phyloP scores from a whole-genome alignment of 352 stramenopile genomes.

The Phytophthora parvispora region DNA sequence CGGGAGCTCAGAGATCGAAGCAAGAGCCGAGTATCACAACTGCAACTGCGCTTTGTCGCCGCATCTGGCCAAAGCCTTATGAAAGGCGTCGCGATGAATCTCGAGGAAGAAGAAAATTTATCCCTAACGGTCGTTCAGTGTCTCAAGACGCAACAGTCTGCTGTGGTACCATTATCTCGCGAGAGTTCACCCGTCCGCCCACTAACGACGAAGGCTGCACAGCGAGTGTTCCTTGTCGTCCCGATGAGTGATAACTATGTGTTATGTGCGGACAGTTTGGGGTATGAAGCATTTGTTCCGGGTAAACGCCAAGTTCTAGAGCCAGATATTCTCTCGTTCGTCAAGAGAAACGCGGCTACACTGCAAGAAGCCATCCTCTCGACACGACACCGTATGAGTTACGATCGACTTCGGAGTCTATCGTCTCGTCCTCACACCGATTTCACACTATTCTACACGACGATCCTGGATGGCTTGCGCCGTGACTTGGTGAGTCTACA shows the following conservation, averaged over 20 bases:
- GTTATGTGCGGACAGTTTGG: conserved; percentile 71
- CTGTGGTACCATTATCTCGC: conserved; percentile 42
- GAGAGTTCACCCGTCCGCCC: conserved; percentile 35
- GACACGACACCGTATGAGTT: conserved; percentile 52
- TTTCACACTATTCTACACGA: conserved; percentile 45
- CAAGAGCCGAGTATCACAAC: conserved; percentile 19
- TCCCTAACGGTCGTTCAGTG: conserved; percentile 54
- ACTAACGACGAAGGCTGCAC: conserved; percentile 36
- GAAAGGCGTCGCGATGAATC: conserved; percentile 41
- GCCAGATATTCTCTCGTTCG: conserved; percentile 61
- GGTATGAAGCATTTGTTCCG: conserved; percentile 54
- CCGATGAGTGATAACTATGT: conserved; percentile 68
- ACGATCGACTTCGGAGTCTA: conserved; percentile 52
- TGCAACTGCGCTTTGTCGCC: conserved; percentile 45
- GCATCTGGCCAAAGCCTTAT: conserved; percentile 65
- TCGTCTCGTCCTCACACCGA: conserved; percentile 45
- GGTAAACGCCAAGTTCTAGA: conserved; percentile 49
- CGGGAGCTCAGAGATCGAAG: conserved; percentile 16
- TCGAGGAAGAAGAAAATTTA: conserved; percentile 38
- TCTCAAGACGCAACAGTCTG: conserved; percentile 44
- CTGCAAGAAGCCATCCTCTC: conserved; percentile 49
- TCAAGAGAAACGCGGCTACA: conserved; percentile 37
- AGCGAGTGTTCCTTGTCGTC: conserved; percentile 47
- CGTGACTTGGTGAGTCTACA: conserved; percentile 63
- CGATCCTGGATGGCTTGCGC: conserved; percentile 53